Evolutionary conservation across 768 basidiomycete species (phyloP).

Genomic region (Boletus bicolor): DNA sequence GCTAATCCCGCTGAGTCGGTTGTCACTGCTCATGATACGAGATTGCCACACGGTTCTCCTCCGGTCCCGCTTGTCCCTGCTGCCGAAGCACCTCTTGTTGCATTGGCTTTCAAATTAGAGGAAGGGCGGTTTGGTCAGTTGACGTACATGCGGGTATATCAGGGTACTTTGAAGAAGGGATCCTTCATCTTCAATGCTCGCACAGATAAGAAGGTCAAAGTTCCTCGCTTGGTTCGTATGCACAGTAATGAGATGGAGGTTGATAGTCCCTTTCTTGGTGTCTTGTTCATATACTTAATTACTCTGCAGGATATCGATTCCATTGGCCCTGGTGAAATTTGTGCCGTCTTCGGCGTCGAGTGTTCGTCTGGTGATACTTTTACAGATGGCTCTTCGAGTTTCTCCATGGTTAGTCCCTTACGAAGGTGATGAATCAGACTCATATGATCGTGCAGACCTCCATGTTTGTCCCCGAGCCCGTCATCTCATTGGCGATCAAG

Average conservation of each 20-base stretch:
- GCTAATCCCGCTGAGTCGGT: slow-evolving; percentile 81
- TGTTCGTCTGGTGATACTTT: slow-evolving; percentile 98
- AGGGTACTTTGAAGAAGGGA: slow-evolving; percentile 87
- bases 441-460: slow-evolving; percentile 59
- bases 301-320: slow-evolving; percentile 77
- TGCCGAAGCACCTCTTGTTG: slow-evolving; percentile 82
- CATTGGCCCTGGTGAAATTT: slow-evolving; percentile 97
- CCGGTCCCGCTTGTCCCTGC: slow-evolving; percentile 79
- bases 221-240: slow-evolving; percentile 94
- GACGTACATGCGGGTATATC: slow-evolving; percentile 98
- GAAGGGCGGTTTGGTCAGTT: slow-evolving; percentile 96
- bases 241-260: slow-evolving; percentile 99
- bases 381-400: slow-evolving; percentile 85
- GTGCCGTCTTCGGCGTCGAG: slow-evolving; percentile 98
- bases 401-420: slow-evolving; percentile 74
- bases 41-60: slow-evolving; percentile 59
- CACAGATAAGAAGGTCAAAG: slow-evolving; percentile 96
- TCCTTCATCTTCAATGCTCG: slow-evolving; percentile 86
- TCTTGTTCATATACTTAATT: neutral
- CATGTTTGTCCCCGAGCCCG: slow-evolving; percentile 98
- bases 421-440: neutral
- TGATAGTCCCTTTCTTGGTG: slow-evolving; percentile 12
- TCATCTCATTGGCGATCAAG: slow-evolving; percentile 93
- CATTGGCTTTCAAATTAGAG: slow-evolving; percentile 96
- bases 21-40: slow-evolving; percentile 80